Evolutionary conservation across 2,329 filamentous ascomycete species (phyloP), one percentile per base, ranked within the genome.

Genomic region (Phyllosticta capitalensis): DNA sequence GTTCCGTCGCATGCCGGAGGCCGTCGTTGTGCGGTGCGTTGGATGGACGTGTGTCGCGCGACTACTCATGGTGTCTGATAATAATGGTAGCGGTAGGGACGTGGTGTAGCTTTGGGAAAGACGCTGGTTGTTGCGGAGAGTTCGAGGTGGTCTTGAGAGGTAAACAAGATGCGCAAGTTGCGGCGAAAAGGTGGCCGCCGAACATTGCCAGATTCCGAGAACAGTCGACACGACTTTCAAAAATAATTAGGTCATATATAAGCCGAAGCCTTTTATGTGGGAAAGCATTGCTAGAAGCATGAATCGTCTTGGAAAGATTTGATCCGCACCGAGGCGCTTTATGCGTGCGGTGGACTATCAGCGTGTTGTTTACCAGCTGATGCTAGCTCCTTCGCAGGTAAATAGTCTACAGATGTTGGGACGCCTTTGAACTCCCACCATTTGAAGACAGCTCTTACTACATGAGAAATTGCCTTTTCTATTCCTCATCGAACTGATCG

Each of bases 1-100:
- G 56, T 68, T 68, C 59, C 69, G 69, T 51, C 67, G 63, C 26
- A 58, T 49, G 52, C 54, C 52, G 30, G 19, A 54, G 50, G 58
- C 54, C 52, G 45, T 61, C 45, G 61, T 61, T 17, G 59, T 63
- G 22, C 45, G 52, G 56, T 51, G 61, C 52, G 55, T 55, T 54
- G 59, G 65, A 7, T 61, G 60, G 38, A 33, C 38, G n/a, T 45
- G 38, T n/a, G 38, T n/a, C 1, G 38, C 38, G 19, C 22, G 51
- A 52, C 54, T 30, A 17, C 22, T 55, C 30, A 26, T 24, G 30
- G 45, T 10, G 19, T 6, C 17, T 10, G 53, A 51, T 56, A 20
- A 12, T 21, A 33, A 48, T 52, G 30, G 56, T 48, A 50, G 56
- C 12, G 50, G 54, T 10, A 52, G 54, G 48, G 28, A 28, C 5